Percentiles rank a stretch among this genome's conserved stretches.
phyloP scores from a whole-genome alignment of 176 grass and related monocot species.

The Zea mays region Zm-B73-REFERENCE-NAM-5.0 NC_050101.1:93401001-93401500 shows the following conservation, averaged over 20 bases:
- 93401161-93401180: slow-evolving; percentile 81
- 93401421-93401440: background rate
- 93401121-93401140: slow-evolving; percentile 16
- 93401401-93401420: background rate
- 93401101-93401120: slow-evolving; percentile 36
- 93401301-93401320: slow-evolving; percentile 45
- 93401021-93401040: slow-evolving; percentile 72
- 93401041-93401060: slow-evolving; percentile 83
- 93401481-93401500: background rate
- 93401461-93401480: background rate
- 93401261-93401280: slow-evolving; percentile 48
- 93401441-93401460: background rate
- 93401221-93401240: slow-evolving; percentile 46
- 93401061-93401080: slow-evolving; percentile 50
- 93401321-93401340: slow-evolving; percentile 42
- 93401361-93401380: slow-evolving; percentile 46
- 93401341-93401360: slow-evolving; percentile 55
- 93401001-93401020: slow-evolving; percentile 70
- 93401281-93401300: slow-evolving; percentile 55
- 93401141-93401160: slow-evolving; percentile 67
- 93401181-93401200: slow-evolving; percentile 61
- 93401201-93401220: slow-evolving; percentile 38
- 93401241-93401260: slow-evolving; percentile 54
- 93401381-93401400: background rate
- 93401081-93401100: slow-evolving; percentile 35